A percentile compares a stretch with the other conserved stretches of the same genome.
Conservation (phyloP, 2,329 filamentous ascomycete genomes). For the Colletotrichum neosansevieriae region DNA sequence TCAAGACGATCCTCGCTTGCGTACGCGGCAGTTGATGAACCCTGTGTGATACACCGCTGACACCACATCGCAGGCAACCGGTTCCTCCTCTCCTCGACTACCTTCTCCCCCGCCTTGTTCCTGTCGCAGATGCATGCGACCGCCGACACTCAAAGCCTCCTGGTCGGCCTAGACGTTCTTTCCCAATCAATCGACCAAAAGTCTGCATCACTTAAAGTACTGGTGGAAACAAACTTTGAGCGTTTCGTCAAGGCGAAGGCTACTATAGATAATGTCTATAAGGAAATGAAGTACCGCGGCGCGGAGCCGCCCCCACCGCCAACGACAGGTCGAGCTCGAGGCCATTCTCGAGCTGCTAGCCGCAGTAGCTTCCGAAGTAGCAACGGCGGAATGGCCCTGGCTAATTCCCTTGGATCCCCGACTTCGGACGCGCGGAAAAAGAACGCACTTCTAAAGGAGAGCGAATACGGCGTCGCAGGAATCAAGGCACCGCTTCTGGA, state of each 20-base stretch:
- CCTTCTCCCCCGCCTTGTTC: slow-evolving; percentile 92
- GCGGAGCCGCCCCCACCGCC: slow-evolving; percentile 62
- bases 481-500: slow-evolving; percentile 91
- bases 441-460: slow-evolving; percentile 92
- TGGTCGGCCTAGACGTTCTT: slow-evolving; percentile 86
- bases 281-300: slow-evolving; percentile 88
- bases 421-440: slow-evolving; percentile 76
- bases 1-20: slow-evolving; percentile 83
- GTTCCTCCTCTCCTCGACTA: slow-evolving; percentile 94
- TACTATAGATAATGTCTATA: slow-evolving; percentile 98
- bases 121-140: slow-evolving; percentile 90
- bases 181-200: slow-evolving; percentile 97
- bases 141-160: slow-evolving; percentile 83
- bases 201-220: slow-evolving; percentile 92
- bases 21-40: slow-evolving; percentile 60
- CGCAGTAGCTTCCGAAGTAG: slow-evolving; percentile 73
- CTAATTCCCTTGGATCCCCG: slow-evolving; percentile 50
- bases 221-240: slow-evolving; percentile 98
- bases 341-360: slow-evolving; percentile 76
- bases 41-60: slow-evolving; percentile 26
- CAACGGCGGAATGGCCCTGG: slow-evolving; percentile 51
- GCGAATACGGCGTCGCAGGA: slow-evolving; percentile 87
- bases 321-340: slow-evolving; percentile 49
- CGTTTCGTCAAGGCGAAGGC: slow-evolving; percentile 97
- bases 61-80: slow-evolving; percentile 74